Evolutionary conservation across 1,284 basidiomycete genomes (phyloP), one percentile per base, ranked within the genome.

Genomic region (Xerocomus minutiporus): DNA sequence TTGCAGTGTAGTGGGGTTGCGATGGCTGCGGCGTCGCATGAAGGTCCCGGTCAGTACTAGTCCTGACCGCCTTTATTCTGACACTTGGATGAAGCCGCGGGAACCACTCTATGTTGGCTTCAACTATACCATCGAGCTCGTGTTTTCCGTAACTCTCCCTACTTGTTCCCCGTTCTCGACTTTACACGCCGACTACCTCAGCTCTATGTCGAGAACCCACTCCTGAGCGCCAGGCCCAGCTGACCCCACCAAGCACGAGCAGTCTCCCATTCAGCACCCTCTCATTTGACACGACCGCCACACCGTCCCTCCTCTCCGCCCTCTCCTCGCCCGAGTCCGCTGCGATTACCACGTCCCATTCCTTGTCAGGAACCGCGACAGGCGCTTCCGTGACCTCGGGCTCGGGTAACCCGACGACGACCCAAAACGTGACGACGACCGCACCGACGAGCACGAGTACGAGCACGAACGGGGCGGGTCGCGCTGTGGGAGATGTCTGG

Each of bases 301-400:
- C 41, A 0, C 32, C 56, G 1, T 70, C 67, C 23, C 0, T 56
- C 28, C 26, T 61, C 32, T 58, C 64, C 8, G 57, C 50, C 4
- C 50, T 57, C 23, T 62, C 66, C 32, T 67, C 66, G 1, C 48
- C 68, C 17, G 55, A 64, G 23, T 62, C 65, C 13, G 63, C 51
- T 23, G 48, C 50, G 3, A 0, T 69, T 41, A 43, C 6, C 20
- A 48, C 60, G 32, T 13, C 32, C 32, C 32, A 34, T 13, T 12
- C 32, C 7, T 32, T 7, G 8, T 20, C 17, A n/a, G n/a, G n/a
- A n/a, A n/a, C n/a, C n/a, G n/a, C n/a, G n/a, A 29, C 28, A 8
- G 28, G 46, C 11, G 29, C n/a, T 25, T 42, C 31, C 6, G 25
- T n/a, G 20, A 26, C 36, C 6, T 7, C 38, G 20, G 20, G 9